A percentile compares a stretch with the other conserved stretches of the same genome.
phyloP scores from a whole-genome alignment of 148 eudicot genomes.

The Cornus kousa region DNA sequence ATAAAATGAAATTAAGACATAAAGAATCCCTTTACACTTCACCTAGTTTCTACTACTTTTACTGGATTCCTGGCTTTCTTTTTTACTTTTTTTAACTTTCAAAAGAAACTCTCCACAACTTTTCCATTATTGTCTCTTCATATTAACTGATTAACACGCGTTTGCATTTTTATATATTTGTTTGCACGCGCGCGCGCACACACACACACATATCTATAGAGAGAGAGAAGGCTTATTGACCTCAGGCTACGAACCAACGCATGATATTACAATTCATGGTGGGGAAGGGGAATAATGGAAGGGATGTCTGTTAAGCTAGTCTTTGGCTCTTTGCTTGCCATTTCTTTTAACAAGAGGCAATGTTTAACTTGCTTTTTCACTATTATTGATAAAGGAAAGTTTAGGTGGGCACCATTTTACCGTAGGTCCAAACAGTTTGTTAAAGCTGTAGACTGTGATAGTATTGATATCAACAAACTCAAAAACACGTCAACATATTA shows the following conservation, averaged over 20 bases:
- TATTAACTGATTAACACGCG: not conserved
- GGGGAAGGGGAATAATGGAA: not conserved
- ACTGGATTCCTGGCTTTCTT: conserved; percentile 32
- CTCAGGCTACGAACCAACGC: conserved; percentile 2
- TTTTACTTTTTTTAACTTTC: conserved; percentile 15
- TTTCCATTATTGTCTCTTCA: not conserved
- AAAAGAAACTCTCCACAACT: not conserved
- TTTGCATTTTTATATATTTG: not conserved
- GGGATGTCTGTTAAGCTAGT: not conserved
- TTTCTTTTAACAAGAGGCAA: not conserved
- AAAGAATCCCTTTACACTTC: conserved; percentile 4
- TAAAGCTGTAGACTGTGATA: no score
- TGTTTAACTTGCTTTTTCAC: not conserved
- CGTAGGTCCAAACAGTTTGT: no score
- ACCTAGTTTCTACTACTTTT: conserved; percentile 13
- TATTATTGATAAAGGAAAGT: not conserved
- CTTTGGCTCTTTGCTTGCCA: not conserved
- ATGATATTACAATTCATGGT: not conserved
- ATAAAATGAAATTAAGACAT: conserved; percentile 15
- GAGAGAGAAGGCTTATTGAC: not conserved
- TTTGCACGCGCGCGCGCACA: no score
- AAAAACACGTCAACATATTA: no score
- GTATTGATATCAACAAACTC: no score
- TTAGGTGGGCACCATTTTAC: no score
- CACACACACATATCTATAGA: not conserved